Conservation (phyloP, 495 filamentous ascomycete genomes). For the Aspergillus wentii region DNA sequence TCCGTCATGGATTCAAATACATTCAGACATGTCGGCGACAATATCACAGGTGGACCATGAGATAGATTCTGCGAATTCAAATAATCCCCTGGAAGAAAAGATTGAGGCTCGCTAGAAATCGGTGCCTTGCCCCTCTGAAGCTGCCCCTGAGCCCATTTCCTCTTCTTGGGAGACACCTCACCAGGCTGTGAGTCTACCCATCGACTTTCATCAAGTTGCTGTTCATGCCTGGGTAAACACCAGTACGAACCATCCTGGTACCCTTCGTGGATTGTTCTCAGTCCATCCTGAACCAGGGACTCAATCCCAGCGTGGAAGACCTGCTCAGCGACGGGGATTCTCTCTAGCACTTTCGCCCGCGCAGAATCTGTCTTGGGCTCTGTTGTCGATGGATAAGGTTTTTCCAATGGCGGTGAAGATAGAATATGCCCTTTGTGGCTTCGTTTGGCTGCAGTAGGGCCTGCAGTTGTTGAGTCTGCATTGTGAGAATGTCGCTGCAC, state of each 20-base stretch:
- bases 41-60: slow-evolving; percentile 28
- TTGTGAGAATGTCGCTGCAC: slow-evolving; percentile 3
- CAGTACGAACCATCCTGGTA: slow-evolving; percentile 25
- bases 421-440: slow-evolving; percentile 14
- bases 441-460: neutral
- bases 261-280: slow-evolving; percentile 23
- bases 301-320: slow-evolving; percentile 26
- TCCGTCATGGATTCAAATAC: slow-evolving; percentile 22
- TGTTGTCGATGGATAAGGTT: slow-evolving; percentile 28
- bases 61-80: no score
- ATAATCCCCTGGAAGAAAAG: no score
- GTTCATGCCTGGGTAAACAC: slow-evolving; percentile 33
- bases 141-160: no score
- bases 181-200: no score
- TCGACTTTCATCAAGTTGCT: no score
- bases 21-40: slow-evolving; percentile 29
- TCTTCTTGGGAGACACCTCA: slow-evolving; percentile 5
- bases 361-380: slow-evolving; percentile 40
- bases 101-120: no score
- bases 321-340: slow-evolving; percentile 21
- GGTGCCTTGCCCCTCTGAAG: no score
- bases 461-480: neutral
- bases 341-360: slow-evolving; percentile 28
- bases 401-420: slow-evolving; percentile 25
- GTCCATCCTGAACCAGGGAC: slow-evolving; percentile 19